Evolutionary conservation across 331 rosid genomes (phyloP), one percentile per base, ranked within the genome.

Genomic region (Pyrus hybrid): DNA sequence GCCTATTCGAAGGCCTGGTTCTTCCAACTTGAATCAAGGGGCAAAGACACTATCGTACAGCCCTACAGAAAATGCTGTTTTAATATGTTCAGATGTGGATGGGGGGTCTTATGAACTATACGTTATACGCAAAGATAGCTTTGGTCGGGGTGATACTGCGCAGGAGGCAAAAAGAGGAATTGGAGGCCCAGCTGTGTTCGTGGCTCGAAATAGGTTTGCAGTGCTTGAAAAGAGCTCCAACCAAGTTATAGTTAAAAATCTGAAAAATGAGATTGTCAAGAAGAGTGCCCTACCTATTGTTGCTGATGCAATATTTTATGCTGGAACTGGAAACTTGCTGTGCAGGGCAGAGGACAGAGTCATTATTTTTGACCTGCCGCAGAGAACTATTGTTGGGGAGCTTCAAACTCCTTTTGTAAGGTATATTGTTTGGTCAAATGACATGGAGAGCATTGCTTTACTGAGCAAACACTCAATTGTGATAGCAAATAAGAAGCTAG

Each of bases 291-390:
- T 76, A 20, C 61, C 80, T 37, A 21, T 76, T 76, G 47, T 68
- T n/a, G 29, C 60, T 56, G 80, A 76, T 68, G 74, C 68, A 37
- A 76, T 76, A 67, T 76, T 56, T 41, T 68, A 56, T 68, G 80
- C 80, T 68, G 80, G 80, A 17, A 67, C 74, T 37, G 74, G 58
- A 35, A 68, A 68, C 60, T 76, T 76, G 80, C 80, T 76, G 2
- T 76, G 74, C 43, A 76, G 68, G 74, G 74, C 68, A 25, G 74
- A 68, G 43, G 68, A 67, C 26, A 41, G 80, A 57, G 74, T 76
- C 14, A 54, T 68, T 28, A 76, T 76, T 25, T 76, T 67, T 76
- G 68, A 76, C 49, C 61, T 76, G 28, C 64, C 68, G 67, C 80
- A 68, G 29, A 23, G 80, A 23, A 37, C 57, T 67, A 57, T 67